Evolutionary conservation across 2,329 filamentous ascomycete genomes (phyloP).

Genomic region (Penicillium sp.): DNA sequence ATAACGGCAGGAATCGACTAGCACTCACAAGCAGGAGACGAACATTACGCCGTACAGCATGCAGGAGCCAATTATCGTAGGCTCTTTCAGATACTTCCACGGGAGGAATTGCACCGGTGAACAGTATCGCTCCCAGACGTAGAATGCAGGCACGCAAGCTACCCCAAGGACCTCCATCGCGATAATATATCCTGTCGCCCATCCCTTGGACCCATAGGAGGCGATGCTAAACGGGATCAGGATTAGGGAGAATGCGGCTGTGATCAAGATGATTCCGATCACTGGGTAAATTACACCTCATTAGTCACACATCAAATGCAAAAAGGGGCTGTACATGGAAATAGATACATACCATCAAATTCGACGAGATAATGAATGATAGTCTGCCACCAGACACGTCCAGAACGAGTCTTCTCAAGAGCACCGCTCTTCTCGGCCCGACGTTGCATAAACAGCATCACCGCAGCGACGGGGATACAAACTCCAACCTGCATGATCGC

Average conservation of each 20-base stretch:
- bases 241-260: slow-evolving; percentile 1
- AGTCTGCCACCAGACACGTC: slow-evolving; percentile 15
- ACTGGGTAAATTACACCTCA: neutral
- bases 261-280: slow-evolving; percentile 8
- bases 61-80: slow-evolving; percentile 11
- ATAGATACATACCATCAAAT: slow-evolving; percentile 20
- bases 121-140: slow-evolving; percentile 8
- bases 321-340: neutral
- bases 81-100: slow-evolving; percentile 9
- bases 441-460: slow-evolving; percentile 54
- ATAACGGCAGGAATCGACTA: neutral
- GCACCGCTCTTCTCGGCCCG: slow-evolving; percentile 50
- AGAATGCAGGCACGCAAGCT: slow-evolving; percentile 6
- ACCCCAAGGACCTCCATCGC: slow-evolving; percentile 11
- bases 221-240: slow-evolving; percentile 2
- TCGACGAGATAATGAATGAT: slow-evolving; percentile 20
- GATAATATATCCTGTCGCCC: slow-evolving; percentile 7
- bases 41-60: slow-evolving; percentile 11
- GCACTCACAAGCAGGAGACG: slow-evolving; percentile 2
- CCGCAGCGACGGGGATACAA: slow-evolving; percentile 53
- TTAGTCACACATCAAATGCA: neutral
- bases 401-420: slow-evolving; percentile 14
- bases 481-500: slow-evolving; percentile 51
- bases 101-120: slow-evolving; percentile 8
- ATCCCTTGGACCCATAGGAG: slow-evolving; percentile 1